Conservation (phyloP, 257 asterid genomes). For the Plantago ovata region DNA sequence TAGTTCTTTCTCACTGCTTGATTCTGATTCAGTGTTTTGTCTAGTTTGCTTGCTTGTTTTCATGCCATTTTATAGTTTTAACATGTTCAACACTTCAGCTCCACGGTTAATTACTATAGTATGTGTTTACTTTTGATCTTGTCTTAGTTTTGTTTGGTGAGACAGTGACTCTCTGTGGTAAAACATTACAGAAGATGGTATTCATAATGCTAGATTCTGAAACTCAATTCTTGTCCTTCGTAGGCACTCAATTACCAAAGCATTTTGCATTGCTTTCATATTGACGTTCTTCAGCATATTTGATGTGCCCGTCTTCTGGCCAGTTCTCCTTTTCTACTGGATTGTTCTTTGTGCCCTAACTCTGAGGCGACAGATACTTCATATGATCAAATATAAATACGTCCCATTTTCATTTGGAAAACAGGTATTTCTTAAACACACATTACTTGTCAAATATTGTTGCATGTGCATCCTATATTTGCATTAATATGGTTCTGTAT, state of each 20-base stretch:
- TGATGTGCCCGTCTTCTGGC: conserved; percentile 72
- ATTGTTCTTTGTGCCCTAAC: conserved; percentile 43
- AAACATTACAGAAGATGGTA: not conserved
- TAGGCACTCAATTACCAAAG: conserved; percentile 61
- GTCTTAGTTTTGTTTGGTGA: not conserved
- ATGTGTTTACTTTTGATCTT: not conserved
- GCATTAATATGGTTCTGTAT: not conserved
- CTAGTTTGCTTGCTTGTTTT: not conserved
- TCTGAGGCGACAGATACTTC: conserved; percentile 52
- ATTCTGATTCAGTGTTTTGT: no score
- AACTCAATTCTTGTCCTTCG: conserved; percentile 10
- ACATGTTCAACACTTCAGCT: not conserved
- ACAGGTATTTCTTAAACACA: conserved; percentile 35
- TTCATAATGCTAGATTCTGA: conserved; percentile 2
- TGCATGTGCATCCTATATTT: not conserved
- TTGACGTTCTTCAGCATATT: conserved; percentile 48
- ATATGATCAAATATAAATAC: conserved; percentile 58
- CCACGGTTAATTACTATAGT: not conserved
- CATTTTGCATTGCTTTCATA: conserved; percentile 48
- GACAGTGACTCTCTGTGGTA: not conserved
- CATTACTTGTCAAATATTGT: not conserved
- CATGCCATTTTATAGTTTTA: not conserved
- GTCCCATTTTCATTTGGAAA: conserved; percentile 54
- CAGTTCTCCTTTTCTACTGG: conserved; percentile 70
- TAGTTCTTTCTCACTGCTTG: no score